Evolutionary conservation across 2,329 filamentous ascomycete genomes (phyloP), one percentile per base, ranked within the genome.

Genomic region (Cladosporium sphaerospermum): DNA sequence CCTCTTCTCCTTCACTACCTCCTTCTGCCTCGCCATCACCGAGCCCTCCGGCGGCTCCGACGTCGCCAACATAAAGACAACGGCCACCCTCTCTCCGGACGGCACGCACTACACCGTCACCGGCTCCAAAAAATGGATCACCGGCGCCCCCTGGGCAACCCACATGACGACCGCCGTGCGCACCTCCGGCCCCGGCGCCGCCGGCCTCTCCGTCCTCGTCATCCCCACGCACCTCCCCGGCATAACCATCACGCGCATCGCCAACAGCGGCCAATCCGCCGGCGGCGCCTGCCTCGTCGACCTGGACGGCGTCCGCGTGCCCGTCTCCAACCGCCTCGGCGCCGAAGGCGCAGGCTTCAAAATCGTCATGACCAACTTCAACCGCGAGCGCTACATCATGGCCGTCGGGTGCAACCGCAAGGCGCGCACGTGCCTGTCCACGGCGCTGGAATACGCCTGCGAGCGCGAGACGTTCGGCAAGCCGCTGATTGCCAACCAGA

Each of bases 251-350:
- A 72, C 79, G 16, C 76, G 73, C 47, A 84, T 86, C 66, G 68
- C 77, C 49, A 86, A 87, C 64, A 82, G 78, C 23, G 84, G 84
- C 3, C 81, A 85, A n/a, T 79, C 82, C 60, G 82, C 81, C 4
- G 83, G 82, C 39, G 82, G 82, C 64, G 73, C 55, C 60, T 63
- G 59, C 1, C 43, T 61, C 34, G 73, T 83, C 45, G 75, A 77
- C 16, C 70, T 83, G 16, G 78, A 82, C 43, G 70, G 81, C 54
- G 79, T 83, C 2, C 59, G 67, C 13, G 80, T 84, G 0, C 79
- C 80, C 0, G 71, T 70, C 0, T 71, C 73, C 23, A 79, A 82
- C 52, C 68, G 81, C 1, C 59, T 84, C 2, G 79, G 80, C 4
- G 63, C 69, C 31, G 79, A 82, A 56, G 79, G 80, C 55, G 62